A percentile compares a stretch with the other conserved stretches of the same genome.
Conservation (phyloP, 305 asterid genomes). For the Caryopteris hybrid region DNA sequence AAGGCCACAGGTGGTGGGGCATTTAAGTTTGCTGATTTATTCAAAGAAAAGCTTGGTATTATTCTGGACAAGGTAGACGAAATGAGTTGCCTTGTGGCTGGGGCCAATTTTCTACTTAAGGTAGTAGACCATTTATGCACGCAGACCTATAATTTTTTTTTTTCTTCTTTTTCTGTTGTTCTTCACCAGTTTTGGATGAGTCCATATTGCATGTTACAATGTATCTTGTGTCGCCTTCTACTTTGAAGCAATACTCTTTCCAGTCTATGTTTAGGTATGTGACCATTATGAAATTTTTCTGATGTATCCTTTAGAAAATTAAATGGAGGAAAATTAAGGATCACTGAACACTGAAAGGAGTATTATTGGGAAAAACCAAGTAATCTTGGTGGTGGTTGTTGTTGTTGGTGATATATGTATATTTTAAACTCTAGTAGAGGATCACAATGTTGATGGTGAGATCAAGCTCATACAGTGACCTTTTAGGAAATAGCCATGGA, state of each 20-base stretch:
- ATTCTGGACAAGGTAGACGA: slow-evolving; percentile 91
- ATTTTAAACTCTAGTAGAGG: background rate
- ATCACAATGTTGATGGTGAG: background rate
- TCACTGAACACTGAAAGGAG: background rate
- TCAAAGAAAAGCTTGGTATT: slow-evolving; percentile 83
- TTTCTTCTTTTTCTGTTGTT: background rate
- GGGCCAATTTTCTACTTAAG: slow-evolving; percentile 94
- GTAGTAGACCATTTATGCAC: slow-evolving; percentile 34
- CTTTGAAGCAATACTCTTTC: background rate
- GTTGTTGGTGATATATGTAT: too few species aligned
- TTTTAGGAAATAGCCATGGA: background rate
- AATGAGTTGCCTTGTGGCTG: slow-evolving; percentile 92
- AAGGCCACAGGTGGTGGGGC: slow-evolving; percentile 99
- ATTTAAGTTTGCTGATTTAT: slow-evolving; percentile 78
- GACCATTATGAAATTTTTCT: background rate
- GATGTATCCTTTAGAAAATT: background rate
- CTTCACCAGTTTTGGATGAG: background rate
- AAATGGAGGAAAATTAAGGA: background rate
- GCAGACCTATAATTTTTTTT: background rate
- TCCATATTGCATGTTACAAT: background rate
- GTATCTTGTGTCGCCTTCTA: background rate
- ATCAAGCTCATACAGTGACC: background rate
- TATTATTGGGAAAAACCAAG: background rate
- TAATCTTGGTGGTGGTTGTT: background rate
- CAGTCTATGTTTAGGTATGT: background rate